Conservation (phyloP, 495 filamentous ascomycete species). For the Filosporella fistucella region DNA sequence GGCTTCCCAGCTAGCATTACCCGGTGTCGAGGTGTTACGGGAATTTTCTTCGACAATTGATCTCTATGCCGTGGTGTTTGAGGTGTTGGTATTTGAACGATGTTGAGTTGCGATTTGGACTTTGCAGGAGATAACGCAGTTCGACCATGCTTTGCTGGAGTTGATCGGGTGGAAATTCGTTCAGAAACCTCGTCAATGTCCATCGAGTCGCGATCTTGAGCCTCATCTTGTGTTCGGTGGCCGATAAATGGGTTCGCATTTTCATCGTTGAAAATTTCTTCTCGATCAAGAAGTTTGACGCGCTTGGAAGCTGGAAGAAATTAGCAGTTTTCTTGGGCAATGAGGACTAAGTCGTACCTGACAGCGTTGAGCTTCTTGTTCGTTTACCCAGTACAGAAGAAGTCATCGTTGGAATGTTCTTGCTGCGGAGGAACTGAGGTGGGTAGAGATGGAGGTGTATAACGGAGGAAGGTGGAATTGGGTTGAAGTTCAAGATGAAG, state of each 20-base stretch:
- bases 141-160: conserved; percentile 15
- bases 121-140: conserved; percentile 14
- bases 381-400: conserved; percentile 70
- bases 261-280: conserved; percentile 43
- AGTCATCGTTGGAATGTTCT: conserved; percentile 45
- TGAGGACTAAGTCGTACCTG: conserved; percentile 47
- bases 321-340: conserved; percentile 23
- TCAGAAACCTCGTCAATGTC: conserved; percentile 20
- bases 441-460: background rate
- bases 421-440: conserved; percentile 15
- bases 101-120: conserved; percentile 3
- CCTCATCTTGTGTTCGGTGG: background rate
- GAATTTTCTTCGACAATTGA: conserved; percentile 54
- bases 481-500: conserved; percentile 17
- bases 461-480: background rate
- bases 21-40: conserved; percentile 66
- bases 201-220: conserved; percentile 17
- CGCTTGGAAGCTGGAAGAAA: conserved; percentile 28
- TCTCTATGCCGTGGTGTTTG: conserved; percentile 65
- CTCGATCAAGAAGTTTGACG: conserved; percentile 58
- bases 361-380: conserved; percentile 47
- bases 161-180: conserved; percentile 15
- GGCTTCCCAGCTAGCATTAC: conserved; percentile 57
- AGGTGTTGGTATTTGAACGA: conserved; percentile 35
- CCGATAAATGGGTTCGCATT: conserved; percentile 46